These are phyloP conservation scores for Malus hybrid DNA, from an alignment of 331 rosid genomes.

Conservation along the genomic window DNA sequence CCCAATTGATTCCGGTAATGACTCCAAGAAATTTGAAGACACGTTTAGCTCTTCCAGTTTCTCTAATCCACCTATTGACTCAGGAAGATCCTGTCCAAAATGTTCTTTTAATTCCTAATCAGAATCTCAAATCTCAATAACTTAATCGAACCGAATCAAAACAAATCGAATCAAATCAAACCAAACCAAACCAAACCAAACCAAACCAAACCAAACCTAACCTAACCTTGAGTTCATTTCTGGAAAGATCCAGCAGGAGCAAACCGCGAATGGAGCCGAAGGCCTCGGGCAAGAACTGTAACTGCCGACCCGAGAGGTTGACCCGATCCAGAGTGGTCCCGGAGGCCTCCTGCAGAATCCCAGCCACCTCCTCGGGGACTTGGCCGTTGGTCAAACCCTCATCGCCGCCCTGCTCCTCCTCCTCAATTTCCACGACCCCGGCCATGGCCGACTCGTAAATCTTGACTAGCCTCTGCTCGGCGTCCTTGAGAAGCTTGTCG, in stretches of 20 bases:
- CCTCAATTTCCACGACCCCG: not conserved
- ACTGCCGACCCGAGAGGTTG: conserved; percentile 39
- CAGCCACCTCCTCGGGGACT: conserved; percentile 54
- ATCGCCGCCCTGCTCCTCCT: not conserved
- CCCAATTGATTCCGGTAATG: conserved; percentile 81
- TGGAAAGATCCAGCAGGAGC: conserved; percentile 51
- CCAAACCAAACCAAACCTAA: not conserved
- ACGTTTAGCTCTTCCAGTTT: conserved; percentile 78
- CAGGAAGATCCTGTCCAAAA: conserved; percentile 63
- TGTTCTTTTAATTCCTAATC: not conserved
- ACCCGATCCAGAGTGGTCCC: conserved; percentile 51
- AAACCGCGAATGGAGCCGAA: conserved; percentile 51
- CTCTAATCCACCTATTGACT: conserved; percentile 57
- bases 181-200: not conserved
- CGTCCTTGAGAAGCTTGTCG: conserved; percentile 67
- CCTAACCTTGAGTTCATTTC: conserved; percentile 59
- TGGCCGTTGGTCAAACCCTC: conserved; percentile 24
- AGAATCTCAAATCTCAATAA: not conserved
- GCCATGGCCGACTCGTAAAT: conserved; percentile 50
- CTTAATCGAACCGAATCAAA: not conserved
- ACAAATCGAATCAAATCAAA: no score
- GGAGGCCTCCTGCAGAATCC: conserved; percentile 52
- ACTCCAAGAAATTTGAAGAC: conserved; percentile 56
- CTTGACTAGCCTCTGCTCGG: conserved; percentile 60
- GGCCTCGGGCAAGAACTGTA: conserved; percentile 61